Conservation (phyloP, 129 eudicot genomes). For the sunflower (Helianthus annuus) region DNA sequence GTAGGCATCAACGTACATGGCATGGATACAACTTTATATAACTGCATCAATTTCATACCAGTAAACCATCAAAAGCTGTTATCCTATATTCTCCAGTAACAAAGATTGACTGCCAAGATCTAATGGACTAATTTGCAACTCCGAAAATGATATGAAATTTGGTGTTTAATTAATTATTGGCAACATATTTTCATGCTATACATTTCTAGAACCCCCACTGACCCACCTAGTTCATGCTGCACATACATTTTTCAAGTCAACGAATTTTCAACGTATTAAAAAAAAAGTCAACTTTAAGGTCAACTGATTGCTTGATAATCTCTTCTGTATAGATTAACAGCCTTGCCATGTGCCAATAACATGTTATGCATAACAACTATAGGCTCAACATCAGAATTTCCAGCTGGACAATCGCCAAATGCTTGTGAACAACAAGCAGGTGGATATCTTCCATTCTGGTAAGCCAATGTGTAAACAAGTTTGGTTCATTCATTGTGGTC, state of each 20-base stretch:
- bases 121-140: no score
- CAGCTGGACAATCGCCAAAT: conserved; percentile 66
- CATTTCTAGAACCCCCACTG: conserved; percentile 39
- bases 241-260: conserved; percentile 20
- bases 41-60: neutral
- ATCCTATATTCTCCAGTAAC: neutral
- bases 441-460: conserved; percentile 52
- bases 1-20: no score
- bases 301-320: conserved; percentile 47
- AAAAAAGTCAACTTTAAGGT: conserved; percentile 15
- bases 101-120: no score
- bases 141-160: no score
- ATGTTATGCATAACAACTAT: conserved; percentile 65
- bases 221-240: conserved; percentile 65
- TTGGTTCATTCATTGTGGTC: conserved; percentile 82
- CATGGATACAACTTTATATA: neutral
- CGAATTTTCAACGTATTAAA: neutral
- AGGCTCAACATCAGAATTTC: conserved; percentile 78
- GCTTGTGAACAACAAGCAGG: conserved; percentile 81
- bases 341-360: conserved; percentile 84
- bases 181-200: no score
- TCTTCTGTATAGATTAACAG: conserved; percentile 54
- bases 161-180: no score
- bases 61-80: neutral
- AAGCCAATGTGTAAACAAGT: conserved; percentile 53